Percentiles rank a stretch among this genome's conserved stretches.
phyloP scores from a whole-genome alignment of 306 rosid genomes.

The Glycine latifolia region DNA sequence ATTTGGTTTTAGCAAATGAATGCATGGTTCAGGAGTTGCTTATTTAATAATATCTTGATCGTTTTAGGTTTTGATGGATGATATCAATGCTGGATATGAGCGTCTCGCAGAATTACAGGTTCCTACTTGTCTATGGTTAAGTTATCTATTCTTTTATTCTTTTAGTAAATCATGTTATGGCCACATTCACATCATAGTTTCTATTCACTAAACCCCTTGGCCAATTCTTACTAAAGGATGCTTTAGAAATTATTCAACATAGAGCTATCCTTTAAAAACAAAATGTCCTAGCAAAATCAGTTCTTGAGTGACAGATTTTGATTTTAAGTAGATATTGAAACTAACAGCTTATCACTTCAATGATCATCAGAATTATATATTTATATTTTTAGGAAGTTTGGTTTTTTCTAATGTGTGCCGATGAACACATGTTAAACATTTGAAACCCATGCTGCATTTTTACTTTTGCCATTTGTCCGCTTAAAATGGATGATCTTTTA shows the following conservation, averaged over 20 bases:
- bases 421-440: background rate
- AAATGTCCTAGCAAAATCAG: background rate
- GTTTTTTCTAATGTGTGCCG: background rate
- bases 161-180: background rate
- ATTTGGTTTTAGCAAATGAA: slow-evolving; percentile 40
- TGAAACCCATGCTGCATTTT: no score
- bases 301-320: background rate
- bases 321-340: background rate
- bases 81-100: slow-evolving; percentile 92
- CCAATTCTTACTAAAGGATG: background rate
- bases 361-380: background rate
- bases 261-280: background rate
- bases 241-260: background rate
- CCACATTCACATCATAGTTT: background rate
- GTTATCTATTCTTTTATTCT: slow-evolving; percentile 11
- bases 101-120: slow-evolving; percentile 95
- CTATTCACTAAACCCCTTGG: background rate
- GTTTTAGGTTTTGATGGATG: slow-evolving; percentile 88
- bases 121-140: slow-evolving; percentile 35
- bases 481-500: background rate
- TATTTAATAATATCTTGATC: slow-evolving; percentile 46
- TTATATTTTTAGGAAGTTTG: background rate
- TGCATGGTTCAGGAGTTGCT: background rate
- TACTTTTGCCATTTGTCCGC: background rate
- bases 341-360: background rate